Evolutionary conservation across 129 eudicot species (phyloP).

Genomic region (Gnaphalium uliginosum): DNA sequence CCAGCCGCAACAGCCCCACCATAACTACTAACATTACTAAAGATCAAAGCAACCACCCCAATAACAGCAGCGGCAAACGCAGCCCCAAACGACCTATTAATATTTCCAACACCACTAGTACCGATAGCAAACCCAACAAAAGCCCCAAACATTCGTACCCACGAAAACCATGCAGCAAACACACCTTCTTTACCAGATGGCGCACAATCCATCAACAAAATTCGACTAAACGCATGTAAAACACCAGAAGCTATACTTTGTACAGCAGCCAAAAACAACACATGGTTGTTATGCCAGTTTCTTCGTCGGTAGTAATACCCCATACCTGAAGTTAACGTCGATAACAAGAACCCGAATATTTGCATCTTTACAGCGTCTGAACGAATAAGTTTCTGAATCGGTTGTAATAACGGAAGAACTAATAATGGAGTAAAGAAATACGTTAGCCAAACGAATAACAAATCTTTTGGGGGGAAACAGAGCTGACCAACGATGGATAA

Average conservation of each 20-base stretch:
- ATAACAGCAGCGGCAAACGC: constrained; percentile 57
- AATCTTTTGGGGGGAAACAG: constrained; percentile 34
- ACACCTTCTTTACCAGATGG: constrained; percentile 78
- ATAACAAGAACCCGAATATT: constrained; percentile 57
- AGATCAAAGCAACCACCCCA: constrained; percentile 58
- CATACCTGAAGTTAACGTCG: constrained; percentile 57
- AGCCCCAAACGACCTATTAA: constrained; percentile 55
- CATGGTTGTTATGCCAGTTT: constrained; percentile 44
- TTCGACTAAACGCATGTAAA: constrained; percentile 65
- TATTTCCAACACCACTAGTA: constrained; percentile 43
- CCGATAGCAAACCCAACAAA: constrained; percentile 70
- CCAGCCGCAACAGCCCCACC: constrained; percentile 84
- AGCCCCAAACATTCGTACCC: constrained; percentile 67
- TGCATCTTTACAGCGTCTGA: constrained; percentile 86
- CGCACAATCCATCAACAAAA: constrained; percentile 69
- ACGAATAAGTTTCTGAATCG: constrained; percentile 54
- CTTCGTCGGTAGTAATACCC: constrained; percentile 54
- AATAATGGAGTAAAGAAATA: constrained; percentile 62
- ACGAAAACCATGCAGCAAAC: constrained; percentile 74
- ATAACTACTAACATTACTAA: constrained; percentile 71
- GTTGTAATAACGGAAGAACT: constrained; percentile 61
- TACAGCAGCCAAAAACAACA: constrained; percentile 48
- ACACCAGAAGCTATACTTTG: constrained; percentile 62
- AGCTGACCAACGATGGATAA: constrained; percentile 58
- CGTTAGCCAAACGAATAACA: constrained; percentile 52